phyloP scores from a whole-genome alignment of 495 filamentous ascomycete genomes.

The Aspergillus homomorphus region DNA sequence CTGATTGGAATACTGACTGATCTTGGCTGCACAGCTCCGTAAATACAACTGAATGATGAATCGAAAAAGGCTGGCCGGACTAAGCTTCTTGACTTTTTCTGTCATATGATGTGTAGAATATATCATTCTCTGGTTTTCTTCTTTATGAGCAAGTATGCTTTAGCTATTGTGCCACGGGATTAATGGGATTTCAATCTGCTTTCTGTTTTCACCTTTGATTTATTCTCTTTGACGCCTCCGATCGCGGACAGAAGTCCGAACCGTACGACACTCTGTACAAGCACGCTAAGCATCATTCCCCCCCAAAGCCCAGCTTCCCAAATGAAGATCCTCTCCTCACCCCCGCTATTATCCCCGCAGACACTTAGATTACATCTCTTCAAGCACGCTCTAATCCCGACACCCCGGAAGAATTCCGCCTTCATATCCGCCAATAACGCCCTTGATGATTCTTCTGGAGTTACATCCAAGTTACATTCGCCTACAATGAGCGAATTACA shows the following conservation, averaged over 20 bases:
- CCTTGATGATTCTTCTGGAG: not conserved
- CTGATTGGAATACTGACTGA: not conserved
- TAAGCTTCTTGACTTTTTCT: not conserved
- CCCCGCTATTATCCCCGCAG: not conserved
- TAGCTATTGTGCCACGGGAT: constrained; percentile 5
- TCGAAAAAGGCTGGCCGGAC: not conserved
- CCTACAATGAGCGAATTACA: too few species aligned
- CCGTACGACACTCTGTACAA: not conserved
- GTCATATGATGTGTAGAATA: constrained; percentile 17
- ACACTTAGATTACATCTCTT: not conserved
- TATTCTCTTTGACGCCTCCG: not conserved
- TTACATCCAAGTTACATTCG: not conserved
- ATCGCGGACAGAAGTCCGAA: not conserved
- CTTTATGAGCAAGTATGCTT: constrained; percentile 20
- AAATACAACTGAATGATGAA: constrained; percentile 38
- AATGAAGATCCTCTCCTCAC: not conserved
- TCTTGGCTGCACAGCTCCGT: too few species aligned
- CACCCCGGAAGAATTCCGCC: not conserved
- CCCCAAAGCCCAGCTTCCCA: too few species aligned
- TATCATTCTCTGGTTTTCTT: constrained; percentile 23
- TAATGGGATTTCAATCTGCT: constrained; percentile 13
- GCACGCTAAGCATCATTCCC: too few species aligned
- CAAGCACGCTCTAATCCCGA: not conserved
- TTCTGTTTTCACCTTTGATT: constrained; percentile 6
- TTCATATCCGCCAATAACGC: not conserved